A percentile compares a stretch with the other conserved stretches of the same genome.
phyloP scores from a whole-genome alignment of 73 alveolate genomes.

The Effrenium voratum region DNA sequence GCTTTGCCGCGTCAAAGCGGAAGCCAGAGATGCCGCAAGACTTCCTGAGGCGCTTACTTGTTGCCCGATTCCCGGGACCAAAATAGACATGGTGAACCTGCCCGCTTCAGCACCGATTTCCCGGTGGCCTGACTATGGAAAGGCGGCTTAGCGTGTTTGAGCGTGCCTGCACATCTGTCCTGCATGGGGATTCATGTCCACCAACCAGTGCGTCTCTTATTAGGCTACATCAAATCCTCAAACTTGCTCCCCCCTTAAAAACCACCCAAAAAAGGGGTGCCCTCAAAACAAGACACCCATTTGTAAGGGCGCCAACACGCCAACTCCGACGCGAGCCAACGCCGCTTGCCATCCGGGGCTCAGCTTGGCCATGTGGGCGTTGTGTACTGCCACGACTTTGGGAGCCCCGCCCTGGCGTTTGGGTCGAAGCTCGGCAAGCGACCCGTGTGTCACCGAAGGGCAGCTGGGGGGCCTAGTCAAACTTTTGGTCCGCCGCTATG shows the following conservation, averaged over 20 bases:
- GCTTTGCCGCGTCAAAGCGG: constrained; percentile 90
- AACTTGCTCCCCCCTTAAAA: background rate
- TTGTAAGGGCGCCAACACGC: no score
- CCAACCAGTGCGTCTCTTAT: no score
- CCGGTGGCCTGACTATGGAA: background rate
- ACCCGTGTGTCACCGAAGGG: background rate
- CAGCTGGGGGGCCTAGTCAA: no score
- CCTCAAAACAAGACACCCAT: no score
- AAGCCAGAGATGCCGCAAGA: constrained; percentile 68
- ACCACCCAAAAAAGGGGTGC: no score
- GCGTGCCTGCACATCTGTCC: background rate
- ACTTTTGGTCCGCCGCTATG: no score
- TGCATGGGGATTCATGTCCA: background rate
- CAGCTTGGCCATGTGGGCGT: constrained; percentile 66
- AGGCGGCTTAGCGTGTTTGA: background rate
- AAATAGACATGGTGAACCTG: background rate
- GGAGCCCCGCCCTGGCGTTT: constrained; percentile 70
- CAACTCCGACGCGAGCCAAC: no score
- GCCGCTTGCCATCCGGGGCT: background rate
- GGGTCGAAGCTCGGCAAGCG: background rate
- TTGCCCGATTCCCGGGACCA: background rate
- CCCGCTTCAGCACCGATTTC: background rate
- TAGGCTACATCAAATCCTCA: no score
- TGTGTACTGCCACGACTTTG: constrained; percentile 78
- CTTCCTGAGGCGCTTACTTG: constrained; percentile 2